Conservation (phyloP, 768 basidiomycete species). For the Jaapia argillacea region DNA sequence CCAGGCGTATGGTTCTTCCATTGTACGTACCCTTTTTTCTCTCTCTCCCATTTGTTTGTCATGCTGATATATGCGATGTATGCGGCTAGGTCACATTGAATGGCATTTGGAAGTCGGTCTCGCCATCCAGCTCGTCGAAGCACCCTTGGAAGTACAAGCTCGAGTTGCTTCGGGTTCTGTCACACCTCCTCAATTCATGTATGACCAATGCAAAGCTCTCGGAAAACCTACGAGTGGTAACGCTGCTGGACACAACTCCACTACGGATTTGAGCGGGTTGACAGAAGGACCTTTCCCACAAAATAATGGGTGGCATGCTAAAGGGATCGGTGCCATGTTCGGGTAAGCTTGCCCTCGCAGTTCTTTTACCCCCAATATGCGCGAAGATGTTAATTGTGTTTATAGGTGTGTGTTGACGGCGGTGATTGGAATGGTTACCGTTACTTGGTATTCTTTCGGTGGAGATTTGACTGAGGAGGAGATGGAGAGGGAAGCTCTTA, state of each 20-base stretch:
- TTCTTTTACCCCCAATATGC: not conserved
- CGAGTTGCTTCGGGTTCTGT: slow-evolving; percentile 15
- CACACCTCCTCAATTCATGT: slow-evolving; percentile 45
- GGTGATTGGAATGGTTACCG: slow-evolving; percentile 69
- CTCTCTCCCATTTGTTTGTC: not conserved
- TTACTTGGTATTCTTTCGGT: slow-evolving; percentile 84
- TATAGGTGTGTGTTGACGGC: slow-evolving; percentile 73
- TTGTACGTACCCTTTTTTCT: slow-evolving; percentile 33
- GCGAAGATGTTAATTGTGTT: not conserved
- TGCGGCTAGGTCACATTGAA: slow-evolving; percentile 58
- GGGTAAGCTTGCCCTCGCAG: no score
- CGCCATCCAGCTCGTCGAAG: slow-evolving; percentile 77
- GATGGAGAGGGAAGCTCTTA: slow-evolving; percentile 60
- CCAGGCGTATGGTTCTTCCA: slow-evolving; percentile 88
- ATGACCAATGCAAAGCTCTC: slow-evolving; percentile 64
- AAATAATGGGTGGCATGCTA: slow-evolving; percentile 59
- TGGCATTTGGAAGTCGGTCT: slow-evolving; percentile 85
- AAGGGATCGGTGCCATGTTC: slow-evolving; percentile 68
- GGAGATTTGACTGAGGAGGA: slow-evolving; percentile 68
- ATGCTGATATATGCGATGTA: not conserved
- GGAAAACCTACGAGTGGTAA: slow-evolving; percentile 64
- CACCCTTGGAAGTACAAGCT: slow-evolving; percentile 62
- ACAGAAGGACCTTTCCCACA: slow-evolving; percentile 65
- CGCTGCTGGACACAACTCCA: slow-evolving; percentile 69
- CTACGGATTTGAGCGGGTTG: slow-evolving; percentile 60